Percentiles rank a stretch among this genome's conserved stretches.
These are phyloP conservation scores for Pterocarpus santalinus DNA, from an alignment of 306 rosid genomes.

Conservation along the genomic window DNA sequence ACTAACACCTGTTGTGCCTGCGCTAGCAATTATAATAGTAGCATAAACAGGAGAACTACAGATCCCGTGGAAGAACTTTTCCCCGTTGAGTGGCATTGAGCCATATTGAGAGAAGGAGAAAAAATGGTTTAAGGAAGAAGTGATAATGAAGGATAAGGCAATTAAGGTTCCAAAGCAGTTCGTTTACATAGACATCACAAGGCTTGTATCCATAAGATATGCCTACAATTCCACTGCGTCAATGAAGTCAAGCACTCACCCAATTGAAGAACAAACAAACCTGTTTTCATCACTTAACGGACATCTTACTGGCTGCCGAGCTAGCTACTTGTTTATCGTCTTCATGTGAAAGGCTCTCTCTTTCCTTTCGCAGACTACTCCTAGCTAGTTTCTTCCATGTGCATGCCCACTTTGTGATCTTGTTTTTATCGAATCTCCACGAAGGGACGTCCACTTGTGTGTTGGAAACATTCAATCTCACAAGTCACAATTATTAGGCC, in stretches of 20 bases:
- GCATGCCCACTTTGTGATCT: background rate
- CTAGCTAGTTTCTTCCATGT: background rate
- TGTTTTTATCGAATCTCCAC: no score
- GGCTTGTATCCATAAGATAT: background rate
- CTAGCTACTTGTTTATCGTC: background rate
- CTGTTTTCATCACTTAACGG: background rate
- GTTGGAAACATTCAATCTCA: background rate
- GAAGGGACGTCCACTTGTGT: background rate
- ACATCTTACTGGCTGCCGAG: background rate
- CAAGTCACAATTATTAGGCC: background rate
- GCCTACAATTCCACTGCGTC: no score
- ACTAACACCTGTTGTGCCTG: conserved; percentile 49
- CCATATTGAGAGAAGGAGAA: conserved; percentile 33
- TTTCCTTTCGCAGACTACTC: background rate
- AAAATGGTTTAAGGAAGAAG: background rate
- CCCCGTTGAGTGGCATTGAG: conserved; percentile 24
- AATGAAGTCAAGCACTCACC: background rate
- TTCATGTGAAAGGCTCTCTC: background rate
- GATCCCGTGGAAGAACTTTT: conserved; percentile 19
- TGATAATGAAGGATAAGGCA: background rate
- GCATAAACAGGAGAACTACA: conserved; percentile 34
- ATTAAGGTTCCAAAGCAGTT: background rate
- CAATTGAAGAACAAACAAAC: background rate
- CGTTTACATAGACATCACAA: conserved; percentile 14
- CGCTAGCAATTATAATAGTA: conserved; percentile 32